Conservation (phyloP, 345 rosid species). For the Diplotaxis tenuifolia region DNA sequence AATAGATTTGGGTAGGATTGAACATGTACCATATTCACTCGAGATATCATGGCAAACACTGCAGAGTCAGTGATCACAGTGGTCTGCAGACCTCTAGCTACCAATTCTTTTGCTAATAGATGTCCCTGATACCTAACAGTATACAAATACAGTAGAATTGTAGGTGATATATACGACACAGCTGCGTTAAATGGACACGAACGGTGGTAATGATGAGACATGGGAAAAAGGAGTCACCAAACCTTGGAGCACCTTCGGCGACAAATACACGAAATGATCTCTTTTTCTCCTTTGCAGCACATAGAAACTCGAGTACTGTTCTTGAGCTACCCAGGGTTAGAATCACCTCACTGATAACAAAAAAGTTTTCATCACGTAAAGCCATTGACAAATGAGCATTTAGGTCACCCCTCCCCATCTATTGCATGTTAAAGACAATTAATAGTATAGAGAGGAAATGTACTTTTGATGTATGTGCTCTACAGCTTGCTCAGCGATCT, state of each 20-base stretch:
- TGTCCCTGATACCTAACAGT: slow-evolving; percentile 87
- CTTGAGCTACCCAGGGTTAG: slow-evolving; percentile 95
- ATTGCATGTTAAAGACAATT: slow-evolving; percentile 5
- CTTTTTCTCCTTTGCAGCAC: slow-evolving; percentile 96
- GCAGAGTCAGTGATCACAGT: slow-evolving; percentile 94
- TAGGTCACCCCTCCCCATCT: not conserved
- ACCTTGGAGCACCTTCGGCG: slow-evolving; percentile 99
- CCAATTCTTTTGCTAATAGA: slow-evolving; percentile 85
- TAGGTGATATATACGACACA: not conserved
- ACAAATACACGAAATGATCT: slow-evolving; percentile 95
- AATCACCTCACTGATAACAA: slow-evolving; percentile 85
- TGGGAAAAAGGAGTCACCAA: slow-evolving; percentile 21
- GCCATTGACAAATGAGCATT: not conserved
- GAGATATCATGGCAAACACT: slow-evolving; percentile 96
- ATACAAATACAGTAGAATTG: not conserved
- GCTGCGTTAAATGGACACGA: slow-evolving; percentile 1
- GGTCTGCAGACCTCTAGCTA: slow-evolving; percentile 89
- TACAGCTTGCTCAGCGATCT: slow-evolving; percentile 97
- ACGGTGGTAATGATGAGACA: not conserved
- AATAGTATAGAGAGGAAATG: slow-evolving; percentile 3
- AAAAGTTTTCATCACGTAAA: not conserved
- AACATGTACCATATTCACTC: slow-evolving; percentile 80
- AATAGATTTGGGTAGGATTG: not conserved
- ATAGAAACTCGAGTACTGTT: slow-evolving; percentile 90
- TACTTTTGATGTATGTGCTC: slow-evolving; percentile 99